phyloP scores from a whole-genome alignment of 495 filamentous ascomycete species.

The Penicillium silybi region DNA sequence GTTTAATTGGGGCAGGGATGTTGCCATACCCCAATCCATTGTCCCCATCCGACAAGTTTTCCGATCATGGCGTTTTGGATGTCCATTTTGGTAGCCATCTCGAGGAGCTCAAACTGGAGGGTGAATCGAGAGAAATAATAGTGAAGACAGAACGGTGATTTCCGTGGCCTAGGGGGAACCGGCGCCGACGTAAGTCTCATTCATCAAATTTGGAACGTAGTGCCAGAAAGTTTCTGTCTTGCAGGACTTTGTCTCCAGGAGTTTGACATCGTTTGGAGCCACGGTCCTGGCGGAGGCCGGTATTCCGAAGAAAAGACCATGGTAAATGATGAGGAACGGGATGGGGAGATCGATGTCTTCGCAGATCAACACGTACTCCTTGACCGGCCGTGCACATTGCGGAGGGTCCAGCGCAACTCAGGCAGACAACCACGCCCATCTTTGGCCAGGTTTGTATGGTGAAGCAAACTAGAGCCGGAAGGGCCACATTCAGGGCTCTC shows the following conservation, averaged over 20 bases:
- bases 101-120: constrained; percentile 28
- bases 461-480: constrained; percentile 30
- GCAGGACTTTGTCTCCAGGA: constrained; percentile 11
- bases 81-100: constrained; percentile 37
- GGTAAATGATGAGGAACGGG: constrained; percentile 39
- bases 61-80: constrained; percentile 40
- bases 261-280: constrained; percentile 30
- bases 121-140: constrained; percentile 42
- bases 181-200: constrained; percentile 35
- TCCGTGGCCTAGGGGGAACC: constrained; percentile 45
- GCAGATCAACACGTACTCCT: constrained; percentile 47
- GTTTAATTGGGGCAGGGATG: constrained; percentile 28
- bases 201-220: constrained; percentile 33
- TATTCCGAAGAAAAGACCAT: constrained; percentile 46
- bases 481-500: constrained; percentile 38
- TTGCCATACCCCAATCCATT: constrained; percentile 48
- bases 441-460: constrained; percentile 33
- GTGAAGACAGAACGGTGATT: constrained; percentile 49
- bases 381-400: constrained; percentile 18
- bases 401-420: constrained; percentile 37
- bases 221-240: constrained; percentile 36
- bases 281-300: constrained; percentile 28
- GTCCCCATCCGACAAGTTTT: constrained; percentile 48
- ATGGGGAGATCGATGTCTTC: constrained; percentile 51
- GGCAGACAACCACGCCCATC: constrained; percentile 39